Conservation (phyloP, 306 rosid genomes). For the Cicer pinnatifidum region DNA sequence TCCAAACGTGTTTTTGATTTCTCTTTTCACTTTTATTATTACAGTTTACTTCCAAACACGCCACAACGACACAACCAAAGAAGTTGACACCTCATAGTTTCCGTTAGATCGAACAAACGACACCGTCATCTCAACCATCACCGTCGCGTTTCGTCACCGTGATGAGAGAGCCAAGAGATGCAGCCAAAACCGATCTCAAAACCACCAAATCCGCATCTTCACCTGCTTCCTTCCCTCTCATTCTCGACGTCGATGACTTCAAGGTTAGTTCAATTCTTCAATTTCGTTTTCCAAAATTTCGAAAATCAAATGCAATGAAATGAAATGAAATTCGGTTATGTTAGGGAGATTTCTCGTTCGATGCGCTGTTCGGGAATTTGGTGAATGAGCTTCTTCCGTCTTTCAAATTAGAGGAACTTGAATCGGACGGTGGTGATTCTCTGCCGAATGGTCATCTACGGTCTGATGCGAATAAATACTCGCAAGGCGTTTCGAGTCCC, state of each 20-base stretch:
- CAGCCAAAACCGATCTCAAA: conserved; percentile 42
- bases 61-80: conserved; percentile 35
- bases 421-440: conserved; percentile 66
- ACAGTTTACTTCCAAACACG: neutral
- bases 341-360: conserved; percentile 96
- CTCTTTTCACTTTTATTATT: conserved; percentile 18
- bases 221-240: conserved; percentile 71
- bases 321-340: conserved; percentile 5
- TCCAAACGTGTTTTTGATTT: conserved; percentile 14
- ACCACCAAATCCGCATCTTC: conserved; percentile 57
- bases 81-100: conserved; percentile 15
- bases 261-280: conserved; percentile 58
- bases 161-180: conserved; percentile 81
- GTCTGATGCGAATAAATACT: conserved; percentile 58
- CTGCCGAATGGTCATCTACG: conserved; percentile 70
- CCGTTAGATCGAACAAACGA: conserved; percentile 5
- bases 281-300: neutral
- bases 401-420: conserved; percentile 76
- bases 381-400: conserved; percentile 91
- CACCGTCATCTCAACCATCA: conserved; percentile 25
- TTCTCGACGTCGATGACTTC: conserved; percentile 86
- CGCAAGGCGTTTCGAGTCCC: conserved; percentile 62
- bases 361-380: conserved; percentile 87
- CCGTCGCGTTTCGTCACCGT: conserved; percentile 18
- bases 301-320: neutral